These are phyloP conservation scores for Boeremia lycopersici DNA, from an alignment of 2,329 filamentous ascomycete species.

Conservation along the genomic window DNA sequence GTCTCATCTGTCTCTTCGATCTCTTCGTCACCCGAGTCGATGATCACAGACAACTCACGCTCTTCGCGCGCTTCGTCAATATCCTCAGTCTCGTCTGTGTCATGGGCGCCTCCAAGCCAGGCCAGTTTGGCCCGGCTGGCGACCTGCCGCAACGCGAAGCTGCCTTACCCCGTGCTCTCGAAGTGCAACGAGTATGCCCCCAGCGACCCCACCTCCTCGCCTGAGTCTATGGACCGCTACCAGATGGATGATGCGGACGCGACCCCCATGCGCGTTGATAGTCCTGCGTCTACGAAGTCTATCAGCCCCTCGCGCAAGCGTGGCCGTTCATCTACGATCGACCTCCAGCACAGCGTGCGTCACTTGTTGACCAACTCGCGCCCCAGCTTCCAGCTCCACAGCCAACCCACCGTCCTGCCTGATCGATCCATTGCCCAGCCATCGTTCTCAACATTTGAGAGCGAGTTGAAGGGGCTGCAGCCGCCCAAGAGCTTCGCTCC, in stretches of 20 bases:
- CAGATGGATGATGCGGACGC: slow-evolving; percentile 56
- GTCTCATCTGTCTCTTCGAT: slow-evolving; percentile 58
- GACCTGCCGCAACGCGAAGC: slow-evolving; percentile 57
- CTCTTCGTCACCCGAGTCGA: slow-evolving; percentile 66
- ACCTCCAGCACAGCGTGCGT: slow-evolving; percentile 71
- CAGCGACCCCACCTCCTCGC: slow-evolving; percentile 47
- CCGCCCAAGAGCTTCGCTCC: slow-evolving; percentile 47
- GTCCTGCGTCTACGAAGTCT: slow-evolving; percentile 29
- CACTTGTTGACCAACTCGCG: slow-evolving; percentile 59
- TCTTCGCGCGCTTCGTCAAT: slow-evolving; percentile 62
- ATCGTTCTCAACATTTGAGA: slow-evolving; percentile 30
- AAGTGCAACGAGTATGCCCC: slow-evolving; percentile 47
- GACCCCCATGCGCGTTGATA: slow-evolving; percentile 35
- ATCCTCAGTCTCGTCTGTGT: slow-evolving; percentile 57
- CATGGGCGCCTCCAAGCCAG: slow-evolving; percentile 59
- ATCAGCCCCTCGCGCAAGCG: slow-evolving; percentile 58
- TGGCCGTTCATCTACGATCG: slow-evolving; percentile 63
- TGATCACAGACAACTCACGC: slow-evolving; percentile 65
- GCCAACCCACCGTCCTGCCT: slow-evolving; percentile 40
- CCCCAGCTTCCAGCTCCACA: slow-evolving; percentile 47
- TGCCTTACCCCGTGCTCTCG: slow-evolving; percentile 48
- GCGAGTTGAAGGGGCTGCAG: slow-evolving; percentile 46
- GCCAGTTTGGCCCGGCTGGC: slow-evolving; percentile 57
- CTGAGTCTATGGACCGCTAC: slow-evolving; percentile 51
- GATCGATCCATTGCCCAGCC: slow-evolving; percentile 46